Conservation (phyloP, 345 rosid species). For the Populus simonii region DNA sequence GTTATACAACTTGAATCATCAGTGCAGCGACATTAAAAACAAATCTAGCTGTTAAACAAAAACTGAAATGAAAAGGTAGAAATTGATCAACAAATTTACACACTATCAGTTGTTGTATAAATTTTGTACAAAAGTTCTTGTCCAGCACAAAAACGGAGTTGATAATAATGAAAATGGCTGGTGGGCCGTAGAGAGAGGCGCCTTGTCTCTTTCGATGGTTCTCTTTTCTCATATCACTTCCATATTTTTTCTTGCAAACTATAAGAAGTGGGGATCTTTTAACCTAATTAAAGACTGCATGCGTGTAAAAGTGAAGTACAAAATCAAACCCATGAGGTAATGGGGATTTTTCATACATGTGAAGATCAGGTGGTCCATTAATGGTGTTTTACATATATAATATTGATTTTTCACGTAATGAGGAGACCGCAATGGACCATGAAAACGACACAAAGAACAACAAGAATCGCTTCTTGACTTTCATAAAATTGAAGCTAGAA, state of each 20-base stretch:
- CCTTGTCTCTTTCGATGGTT: slow-evolving; percentile 8
- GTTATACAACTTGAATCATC: too few species aligned
- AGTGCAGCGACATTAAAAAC: too few species aligned
- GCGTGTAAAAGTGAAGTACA: slow-evolving; percentile 1
- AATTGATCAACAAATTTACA: too few species aligned
- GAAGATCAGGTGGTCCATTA: not conserved
- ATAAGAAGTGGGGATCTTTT: not conserved
- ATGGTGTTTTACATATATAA: not conserved
- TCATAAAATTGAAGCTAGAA: too few species aligned
- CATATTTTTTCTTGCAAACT: not conserved
- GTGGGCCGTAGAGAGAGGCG: not conserved
- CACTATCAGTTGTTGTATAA: too few species aligned
- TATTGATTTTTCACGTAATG: not conserved
- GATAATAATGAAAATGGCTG: too few species aligned
- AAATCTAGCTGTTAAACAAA: too few species aligned
- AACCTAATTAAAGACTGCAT: slow-evolving; percentile 1
- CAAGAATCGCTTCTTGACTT: too few species aligned
- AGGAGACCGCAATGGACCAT: not conserved
- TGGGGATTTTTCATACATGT: not conserved
- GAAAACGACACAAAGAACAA: not conserved
- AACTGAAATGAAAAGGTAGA: too few species aligned
- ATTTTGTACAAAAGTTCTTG: too few species aligned
- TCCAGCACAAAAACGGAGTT: too few species aligned
- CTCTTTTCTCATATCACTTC: not conserved
- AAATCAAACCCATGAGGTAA: not conserved